Conservation (phyloP, 2,329 filamentous ascomycete genomes). For the Aspergillus sp. region DNA sequence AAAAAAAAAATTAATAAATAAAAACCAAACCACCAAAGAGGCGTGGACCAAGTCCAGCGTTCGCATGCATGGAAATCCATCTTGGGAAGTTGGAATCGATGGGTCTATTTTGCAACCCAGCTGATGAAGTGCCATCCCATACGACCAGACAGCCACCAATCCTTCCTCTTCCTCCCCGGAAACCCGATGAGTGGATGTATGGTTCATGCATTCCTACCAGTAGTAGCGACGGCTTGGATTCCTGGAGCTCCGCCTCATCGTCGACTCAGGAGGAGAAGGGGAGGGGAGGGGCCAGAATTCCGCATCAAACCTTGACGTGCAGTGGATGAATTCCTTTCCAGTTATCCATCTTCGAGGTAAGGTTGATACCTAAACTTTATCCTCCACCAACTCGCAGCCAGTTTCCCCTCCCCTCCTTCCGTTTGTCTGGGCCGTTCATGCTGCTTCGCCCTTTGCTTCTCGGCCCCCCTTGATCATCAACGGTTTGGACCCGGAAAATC, state of each 20-base stretch:
- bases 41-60: constrained; percentile 1
- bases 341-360: neutral
- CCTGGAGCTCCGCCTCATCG: constrained; percentile 5
- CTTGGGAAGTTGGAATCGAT: constrained; percentile 12
- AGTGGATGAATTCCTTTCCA: neutral
- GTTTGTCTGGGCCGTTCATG: neutral
- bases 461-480: neutral
- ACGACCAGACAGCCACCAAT: neutral
- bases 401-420: neutral
- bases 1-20: neutral
- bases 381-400: neutral
- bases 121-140: constrained; percentile 10
- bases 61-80: constrained; percentile 1
- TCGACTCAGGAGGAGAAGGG: neutral
- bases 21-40: neutral
- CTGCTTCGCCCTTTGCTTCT: neutral
- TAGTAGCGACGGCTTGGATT: neutral
- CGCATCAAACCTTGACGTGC: constrained; percentile 1
- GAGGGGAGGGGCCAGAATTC: neutral
- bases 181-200: neutral
- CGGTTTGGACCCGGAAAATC: neutral
- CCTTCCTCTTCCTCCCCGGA: neutral
- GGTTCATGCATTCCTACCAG: constrained; percentile 17
- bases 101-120: constrained; percentile 18
- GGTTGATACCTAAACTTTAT: constrained; percentile 1